phyloP scores from a whole-genome alignment of 2,329 filamentous ascomycete species.

The Aureobasidium sp. region DNA sequence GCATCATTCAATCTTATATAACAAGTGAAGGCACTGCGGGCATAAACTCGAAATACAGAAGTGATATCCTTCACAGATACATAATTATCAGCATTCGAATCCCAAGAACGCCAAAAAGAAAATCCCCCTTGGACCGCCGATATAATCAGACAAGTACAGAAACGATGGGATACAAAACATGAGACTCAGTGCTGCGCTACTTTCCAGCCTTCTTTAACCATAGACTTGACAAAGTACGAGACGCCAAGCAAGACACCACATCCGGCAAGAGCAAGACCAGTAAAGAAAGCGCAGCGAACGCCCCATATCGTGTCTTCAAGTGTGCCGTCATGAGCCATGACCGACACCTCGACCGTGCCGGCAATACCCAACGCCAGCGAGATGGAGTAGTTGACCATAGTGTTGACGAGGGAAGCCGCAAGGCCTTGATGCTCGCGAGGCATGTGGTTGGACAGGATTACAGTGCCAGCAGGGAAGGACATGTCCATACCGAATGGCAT shows the following conservation, averaged over 20 bases:
- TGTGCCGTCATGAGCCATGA: constrained; percentile 16
- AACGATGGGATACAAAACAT: too few species aligned
- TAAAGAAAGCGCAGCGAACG: constrained; percentile 23
- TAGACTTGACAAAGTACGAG: constrained; percentile 20
- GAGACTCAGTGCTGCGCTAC: constrained; percentile 8
- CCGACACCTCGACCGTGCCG: constrained; percentile 21
- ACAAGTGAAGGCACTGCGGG: too few species aligned
- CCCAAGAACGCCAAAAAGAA: too few species aligned
- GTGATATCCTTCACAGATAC: too few species aligned
- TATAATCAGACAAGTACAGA: not conserved
- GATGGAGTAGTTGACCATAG: constrained; percentile 27
- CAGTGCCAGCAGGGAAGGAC: constrained; percentile 25
- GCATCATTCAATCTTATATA: too few species aligned
- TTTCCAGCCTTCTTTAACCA: constrained; percentile 19
- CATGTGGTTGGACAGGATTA: constrained; percentile 26
- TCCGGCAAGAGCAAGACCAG: constrained; percentile 23
- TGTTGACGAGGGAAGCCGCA: constrained; percentile 23
- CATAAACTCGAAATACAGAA: too few species aligned
- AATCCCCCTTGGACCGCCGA: too few species aligned
- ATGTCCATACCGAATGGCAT: constrained; percentile 33
- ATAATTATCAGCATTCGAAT: too few species aligned
- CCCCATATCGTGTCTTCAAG: constrained; percentile 18
- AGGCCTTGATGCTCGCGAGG: constrained; percentile 27
- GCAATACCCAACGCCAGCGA: constrained; percentile 22
- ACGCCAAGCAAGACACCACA: constrained; percentile 21